Conservation (phyloP, 306 rosid species). For the Trifolium pratense region DNA sequence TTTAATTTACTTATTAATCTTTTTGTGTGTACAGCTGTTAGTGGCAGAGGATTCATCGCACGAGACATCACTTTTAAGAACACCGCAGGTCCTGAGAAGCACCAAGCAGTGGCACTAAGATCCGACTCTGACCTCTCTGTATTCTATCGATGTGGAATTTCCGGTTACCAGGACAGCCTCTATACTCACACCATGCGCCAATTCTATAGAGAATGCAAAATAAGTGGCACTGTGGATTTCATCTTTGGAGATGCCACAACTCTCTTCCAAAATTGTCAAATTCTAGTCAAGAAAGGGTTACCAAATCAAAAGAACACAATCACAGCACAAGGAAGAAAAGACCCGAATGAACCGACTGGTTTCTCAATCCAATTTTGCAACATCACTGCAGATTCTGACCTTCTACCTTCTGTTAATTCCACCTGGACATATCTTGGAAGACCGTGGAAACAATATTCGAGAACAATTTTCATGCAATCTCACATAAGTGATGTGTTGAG, state of each 20-base stretch:
- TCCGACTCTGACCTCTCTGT: constrained; percentile 76
- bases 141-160: constrained; percentile 60
- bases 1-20: background rate
- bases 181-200: constrained; percentile 55
- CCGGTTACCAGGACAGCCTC: constrained; percentile 71
- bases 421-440: constrained; percentile 68
- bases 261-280: constrained; percentile 67
- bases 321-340: constrained; percentile 80
- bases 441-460: constrained; percentile 72
- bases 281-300: constrained; percentile 62
- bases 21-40: constrained; percentile 61
- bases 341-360: constrained; percentile 67
- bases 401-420: constrained; percentile 42
- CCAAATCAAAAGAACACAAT: constrained; percentile 79
- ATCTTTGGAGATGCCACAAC: constrained; percentile 74
- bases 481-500: constrained; percentile 52
- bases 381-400: constrained; percentile 61
- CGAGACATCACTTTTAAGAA: constrained; percentile 65
- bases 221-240: constrained; percentile 78
- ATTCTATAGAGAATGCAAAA: constrained; percentile 69
- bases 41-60: constrained; percentile 82
- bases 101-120: constrained; percentile 72
- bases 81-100: constrained; percentile 58
- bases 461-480: constrained; percentile 64
- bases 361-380: constrained; percentile 78